Conservation (phyloP, 345 rosid genomes). For the Populus davidiana region DNA sequence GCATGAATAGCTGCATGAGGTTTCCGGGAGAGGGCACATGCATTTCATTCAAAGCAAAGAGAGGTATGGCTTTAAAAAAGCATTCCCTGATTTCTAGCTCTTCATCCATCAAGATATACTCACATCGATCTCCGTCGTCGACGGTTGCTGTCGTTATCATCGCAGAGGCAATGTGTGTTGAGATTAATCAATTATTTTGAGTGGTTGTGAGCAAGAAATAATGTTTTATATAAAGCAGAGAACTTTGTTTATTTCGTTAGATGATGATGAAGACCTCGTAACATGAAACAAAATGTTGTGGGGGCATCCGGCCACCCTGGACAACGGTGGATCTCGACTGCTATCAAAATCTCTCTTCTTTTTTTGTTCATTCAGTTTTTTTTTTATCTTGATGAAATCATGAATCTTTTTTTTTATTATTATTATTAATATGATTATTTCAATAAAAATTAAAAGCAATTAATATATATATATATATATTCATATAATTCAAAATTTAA, state of each 20-base stretch:
- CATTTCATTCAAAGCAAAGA: conserved; percentile 13
- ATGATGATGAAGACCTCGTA: background rate
- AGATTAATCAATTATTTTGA: background rate
- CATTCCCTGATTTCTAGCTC: background rate
- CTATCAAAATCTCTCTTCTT: background rate
- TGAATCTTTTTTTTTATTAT: no score
- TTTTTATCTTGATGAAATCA: no score
- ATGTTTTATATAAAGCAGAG: background rate
- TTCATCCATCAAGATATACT: background rate
- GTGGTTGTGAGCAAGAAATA: background rate
- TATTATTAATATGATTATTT: no score
- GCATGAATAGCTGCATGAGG: background rate
- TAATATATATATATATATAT: no score
- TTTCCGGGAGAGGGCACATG: background rate
- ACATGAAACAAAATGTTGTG: background rate
- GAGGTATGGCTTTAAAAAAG: background rate
- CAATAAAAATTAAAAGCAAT: no score
- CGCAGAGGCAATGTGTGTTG: background rate
- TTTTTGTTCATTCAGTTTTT: no score
- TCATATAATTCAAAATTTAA: no score
- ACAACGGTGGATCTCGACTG: background rate
- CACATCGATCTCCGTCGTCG: no score
- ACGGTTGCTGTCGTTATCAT: no score
- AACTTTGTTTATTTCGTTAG: background rate
- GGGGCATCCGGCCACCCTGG: background rate